Percentiles rank a stretch among this genome's conserved stretches.
phyloP scores from a whole-genome alignment of 1,284 basidiomycete genomes.

The Sanghuangporus weigelae region DNA sequence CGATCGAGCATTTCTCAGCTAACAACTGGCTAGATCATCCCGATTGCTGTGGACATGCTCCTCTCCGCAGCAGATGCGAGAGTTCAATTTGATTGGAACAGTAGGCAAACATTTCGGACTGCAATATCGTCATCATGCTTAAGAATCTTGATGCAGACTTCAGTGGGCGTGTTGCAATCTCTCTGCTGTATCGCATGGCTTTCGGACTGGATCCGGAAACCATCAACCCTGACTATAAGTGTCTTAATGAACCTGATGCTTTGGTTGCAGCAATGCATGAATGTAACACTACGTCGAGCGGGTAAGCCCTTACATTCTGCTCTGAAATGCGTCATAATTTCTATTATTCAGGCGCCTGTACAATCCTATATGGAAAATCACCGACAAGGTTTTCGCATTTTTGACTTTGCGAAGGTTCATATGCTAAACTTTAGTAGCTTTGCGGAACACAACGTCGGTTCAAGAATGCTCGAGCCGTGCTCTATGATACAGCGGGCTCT shows the following conservation, averaged over 20 bases:
- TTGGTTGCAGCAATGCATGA: background rate
- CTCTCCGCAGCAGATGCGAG: slow-evolving; percentile 9
- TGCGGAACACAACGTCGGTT: background rate
- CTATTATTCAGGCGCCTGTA: slow-evolving; percentile 18
- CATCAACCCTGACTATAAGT: background rate
- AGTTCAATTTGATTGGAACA: slow-evolving; percentile 20
- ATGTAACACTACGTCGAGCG: background rate
- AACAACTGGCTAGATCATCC: slow-evolving; percentile 16
- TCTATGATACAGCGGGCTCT: background rate
- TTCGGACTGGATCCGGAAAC: slow-evolving; percentile 9
- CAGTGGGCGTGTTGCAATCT: slow-evolving; percentile 18
- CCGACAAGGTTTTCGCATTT: slow-evolving; percentile 18
- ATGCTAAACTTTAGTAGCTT: background rate
- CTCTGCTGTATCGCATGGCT: slow-evolving; percentile 22
- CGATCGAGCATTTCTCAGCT: background rate
- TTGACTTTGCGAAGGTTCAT: background rate
- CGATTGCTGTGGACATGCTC: slow-evolving; percentile 13
- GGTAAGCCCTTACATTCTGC: background rate
- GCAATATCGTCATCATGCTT: too few species aligned
- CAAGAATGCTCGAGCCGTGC: background rate
- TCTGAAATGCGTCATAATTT: background rate
- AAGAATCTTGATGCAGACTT: slow-evolving; percentile 16
- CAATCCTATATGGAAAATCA: slow-evolving; percentile 22
- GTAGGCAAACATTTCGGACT: slow-evolving; percentile 10
- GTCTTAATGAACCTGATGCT: background rate